Evolutionary conservation across 495 filamentous ascomycete species (phyloP).

Genomic region (Hypoxylon cercidicola): DNA sequence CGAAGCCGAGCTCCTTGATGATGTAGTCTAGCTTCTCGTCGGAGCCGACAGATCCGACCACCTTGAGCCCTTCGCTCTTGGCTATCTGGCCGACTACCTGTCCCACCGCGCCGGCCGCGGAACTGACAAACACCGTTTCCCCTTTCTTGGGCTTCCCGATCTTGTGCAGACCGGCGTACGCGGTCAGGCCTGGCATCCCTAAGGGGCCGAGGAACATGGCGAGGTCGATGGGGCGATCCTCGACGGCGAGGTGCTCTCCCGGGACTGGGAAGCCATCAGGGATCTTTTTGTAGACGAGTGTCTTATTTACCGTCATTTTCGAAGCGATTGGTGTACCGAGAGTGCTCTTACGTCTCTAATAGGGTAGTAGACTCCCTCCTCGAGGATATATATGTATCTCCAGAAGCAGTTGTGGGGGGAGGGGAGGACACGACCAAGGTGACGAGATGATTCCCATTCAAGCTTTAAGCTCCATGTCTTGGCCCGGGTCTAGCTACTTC

Average conservation of each 20-base stretch:
- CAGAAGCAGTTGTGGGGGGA: too few species aligned
- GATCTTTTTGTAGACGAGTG: conserved; percentile 78
- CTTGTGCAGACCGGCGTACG: conserved; percentile 81
- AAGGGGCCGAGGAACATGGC: conserved; percentile 68
- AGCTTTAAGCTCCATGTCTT: too few species aligned
- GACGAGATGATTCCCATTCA: too few species aligned
- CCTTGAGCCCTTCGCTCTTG: conserved; percentile 85
- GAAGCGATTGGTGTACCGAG: neutral
- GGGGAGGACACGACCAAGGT: too few species aligned
- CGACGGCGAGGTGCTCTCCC: conserved; percentile 78
- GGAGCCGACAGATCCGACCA: conserved; percentile 75
- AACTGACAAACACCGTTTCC: conserved; percentile 87
- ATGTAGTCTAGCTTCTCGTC: conserved; percentile 77
- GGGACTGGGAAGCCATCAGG: conserved; percentile 74
- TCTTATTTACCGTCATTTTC: conserved; percentile 75
- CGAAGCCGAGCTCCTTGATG: conserved; percentile 72
- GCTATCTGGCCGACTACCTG: conserved; percentile 86
- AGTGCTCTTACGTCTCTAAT: too few species aligned
- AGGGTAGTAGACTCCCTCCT: too few species aligned
- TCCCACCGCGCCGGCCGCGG: conserved; percentile 85
- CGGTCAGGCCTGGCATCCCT: conserved; percentile 89
- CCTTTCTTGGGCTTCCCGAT: conserved; percentile 89
- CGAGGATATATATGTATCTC: too few species aligned
- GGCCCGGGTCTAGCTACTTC: too few species aligned
- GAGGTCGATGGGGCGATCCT: conserved; percentile 73